Evolutionary conservation across 2,329 filamentous ascomycete genomes (phyloP).

Genomic region (Penicillium sp.): DNA sequence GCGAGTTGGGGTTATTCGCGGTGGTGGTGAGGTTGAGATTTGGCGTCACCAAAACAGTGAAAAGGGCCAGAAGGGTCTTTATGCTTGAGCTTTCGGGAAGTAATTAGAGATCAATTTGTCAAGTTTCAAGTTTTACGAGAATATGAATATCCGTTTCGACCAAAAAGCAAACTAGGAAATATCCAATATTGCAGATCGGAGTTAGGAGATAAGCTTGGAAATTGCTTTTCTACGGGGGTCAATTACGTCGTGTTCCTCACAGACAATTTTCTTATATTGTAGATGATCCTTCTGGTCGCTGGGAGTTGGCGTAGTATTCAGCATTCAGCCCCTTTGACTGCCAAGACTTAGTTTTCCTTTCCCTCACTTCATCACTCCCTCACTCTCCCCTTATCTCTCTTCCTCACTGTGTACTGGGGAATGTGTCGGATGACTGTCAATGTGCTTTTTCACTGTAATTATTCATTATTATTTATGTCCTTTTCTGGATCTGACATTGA

Average conservation of each 20-base stretch:
- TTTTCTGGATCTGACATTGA: not conserved
- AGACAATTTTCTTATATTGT: not conserved
- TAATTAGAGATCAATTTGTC: not conserved
- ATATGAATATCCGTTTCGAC: not conserved
- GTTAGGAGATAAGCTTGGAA: not conserved
- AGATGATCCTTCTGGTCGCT: not conserved
- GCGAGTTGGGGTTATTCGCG: slow-evolving; percentile 81
- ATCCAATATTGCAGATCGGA: not conserved
- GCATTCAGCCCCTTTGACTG: not conserved
- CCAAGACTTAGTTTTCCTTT: not conserved
- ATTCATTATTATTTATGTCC: not conserved
- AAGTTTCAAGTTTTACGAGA: not conserved
- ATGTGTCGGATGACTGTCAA: not conserved
- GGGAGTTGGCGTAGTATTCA: not conserved
- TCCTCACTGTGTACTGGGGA: not conserved
- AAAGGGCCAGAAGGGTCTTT: slow-evolving; percentile 69
- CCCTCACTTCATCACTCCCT: not conserved
- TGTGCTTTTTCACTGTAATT: not conserved
- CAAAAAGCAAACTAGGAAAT: not conserved
- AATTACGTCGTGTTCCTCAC: not conserved
- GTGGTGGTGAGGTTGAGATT: slow-evolving; percentile 85
- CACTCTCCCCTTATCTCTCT: not conserved
- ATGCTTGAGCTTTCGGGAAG: not conserved
- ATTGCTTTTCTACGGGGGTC: not conserved
- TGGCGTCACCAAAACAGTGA: slow-evolving; percentile 73